These are phyloP conservation scores for Aspergillus bombycis DNA, from an alignment of 2,329 filamentous ascomycete genomes.

Conservation along the genomic window DNA sequence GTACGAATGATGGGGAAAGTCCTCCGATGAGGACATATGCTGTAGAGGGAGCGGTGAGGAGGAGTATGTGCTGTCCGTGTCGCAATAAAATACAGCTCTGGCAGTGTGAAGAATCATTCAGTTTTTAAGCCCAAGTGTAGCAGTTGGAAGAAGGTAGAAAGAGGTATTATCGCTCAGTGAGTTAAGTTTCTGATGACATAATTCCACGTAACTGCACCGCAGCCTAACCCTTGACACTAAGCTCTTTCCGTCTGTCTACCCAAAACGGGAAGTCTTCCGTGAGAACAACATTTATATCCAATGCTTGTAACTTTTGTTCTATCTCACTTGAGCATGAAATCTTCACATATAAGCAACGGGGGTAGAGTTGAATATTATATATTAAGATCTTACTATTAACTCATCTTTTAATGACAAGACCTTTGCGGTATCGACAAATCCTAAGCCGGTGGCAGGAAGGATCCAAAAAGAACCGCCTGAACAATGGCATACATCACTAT, in stretches of 20 bases:
- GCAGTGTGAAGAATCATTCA: constrained; percentile 9
- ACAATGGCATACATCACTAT: constrained; percentile 82
- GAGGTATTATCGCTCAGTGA: constrained; percentile 8
- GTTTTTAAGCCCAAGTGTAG: constrained; percentile 23
- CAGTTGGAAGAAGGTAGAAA: constrained; percentile 18
- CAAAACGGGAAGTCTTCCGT: too few species aligned
- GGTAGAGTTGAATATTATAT: neutral
- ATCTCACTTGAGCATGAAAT: neutral
- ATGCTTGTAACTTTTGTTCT: neutral
- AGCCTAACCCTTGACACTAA: constrained; percentile 21
- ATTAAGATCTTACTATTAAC: neutral
- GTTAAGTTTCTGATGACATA: constrained; percentile 30
- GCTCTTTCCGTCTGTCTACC: neutral
- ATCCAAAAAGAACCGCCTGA: constrained; percentile 82
- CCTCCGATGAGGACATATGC: neutral
- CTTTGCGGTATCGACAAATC: neutral
- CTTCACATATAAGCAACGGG: neutral
- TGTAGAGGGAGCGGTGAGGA: neutral
- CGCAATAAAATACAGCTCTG: constrained; percentile 14
- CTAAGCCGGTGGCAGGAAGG: constrained; percentile 86
- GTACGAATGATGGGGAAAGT: neutral
- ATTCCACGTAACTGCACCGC: constrained; percentile 29
- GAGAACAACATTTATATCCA: too few species aligned
- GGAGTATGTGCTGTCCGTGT: constrained; percentile 11
- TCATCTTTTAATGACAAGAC: neutral